phyloP scores from a whole-genome alignment of 1,139 yeast species.

The Yamadazyma taylorii region DNA sequence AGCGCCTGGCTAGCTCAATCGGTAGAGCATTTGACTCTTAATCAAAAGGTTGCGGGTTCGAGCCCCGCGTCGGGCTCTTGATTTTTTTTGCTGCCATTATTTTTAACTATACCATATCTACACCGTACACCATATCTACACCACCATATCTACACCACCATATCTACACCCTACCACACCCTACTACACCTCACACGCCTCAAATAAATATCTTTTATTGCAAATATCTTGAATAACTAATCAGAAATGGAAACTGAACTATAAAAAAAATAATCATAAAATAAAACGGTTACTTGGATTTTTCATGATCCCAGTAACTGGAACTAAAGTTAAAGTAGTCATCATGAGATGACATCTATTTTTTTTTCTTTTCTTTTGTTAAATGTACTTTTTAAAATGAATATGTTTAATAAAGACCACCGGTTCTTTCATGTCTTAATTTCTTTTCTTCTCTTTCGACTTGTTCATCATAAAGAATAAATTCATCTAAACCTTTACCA shows the following conservation, averaged over 20 bases:
- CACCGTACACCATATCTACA: too few relatives aligned
- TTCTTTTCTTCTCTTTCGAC: slow-evolving; percentile 73
- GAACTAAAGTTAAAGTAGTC: too few relatives aligned
- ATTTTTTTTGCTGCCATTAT: slow-evolving; percentile 12
- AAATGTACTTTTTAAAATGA: not conserved
- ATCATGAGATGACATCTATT: too few relatives aligned
- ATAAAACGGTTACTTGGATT: too few relatives aligned
- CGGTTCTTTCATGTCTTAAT: slow-evolving; percentile 60
- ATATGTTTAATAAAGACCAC: slow-evolving; percentile 49
- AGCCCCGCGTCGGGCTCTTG: slow-evolving; percentile 50
- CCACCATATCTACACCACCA: not conserved
- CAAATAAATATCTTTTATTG: too few relatives aligned
- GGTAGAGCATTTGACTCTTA: slow-evolving; percentile 33
- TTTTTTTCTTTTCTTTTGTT: too few relatives aligned
- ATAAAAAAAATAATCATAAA: not conserved
- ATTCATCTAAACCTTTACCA: slow-evolving; percentile 92
- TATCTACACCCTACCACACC: not conserved
- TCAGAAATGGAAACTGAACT: not conserved
- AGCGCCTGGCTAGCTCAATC: slow-evolving; percentile 30
- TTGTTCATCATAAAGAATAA: slow-evolving; percentile 79
- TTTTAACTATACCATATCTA: not conserved
- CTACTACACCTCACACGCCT: too few relatives aligned
- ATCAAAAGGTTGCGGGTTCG: slow-evolving; percentile 54
- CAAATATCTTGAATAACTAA: too few relatives aligned
- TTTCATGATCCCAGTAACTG: too few relatives aligned